Conservation (phyloP, 208 protist genomes). For the Trypanosoma congolense region DNA sequence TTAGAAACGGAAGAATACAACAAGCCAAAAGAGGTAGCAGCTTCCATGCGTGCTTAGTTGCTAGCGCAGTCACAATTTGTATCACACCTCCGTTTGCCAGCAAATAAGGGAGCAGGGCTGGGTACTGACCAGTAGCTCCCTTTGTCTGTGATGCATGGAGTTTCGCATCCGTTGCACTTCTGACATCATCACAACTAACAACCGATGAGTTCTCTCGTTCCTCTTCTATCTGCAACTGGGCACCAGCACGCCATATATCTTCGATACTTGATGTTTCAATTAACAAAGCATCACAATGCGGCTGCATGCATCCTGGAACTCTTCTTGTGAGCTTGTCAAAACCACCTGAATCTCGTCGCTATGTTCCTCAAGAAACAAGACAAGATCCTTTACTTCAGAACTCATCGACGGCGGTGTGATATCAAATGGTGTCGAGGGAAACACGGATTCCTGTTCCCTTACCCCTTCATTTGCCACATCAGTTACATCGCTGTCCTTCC, state of each 20-base stretch:
- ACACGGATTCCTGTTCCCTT: constrained; percentile 11
- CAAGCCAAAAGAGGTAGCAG: constrained; percentile 42
- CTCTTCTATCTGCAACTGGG: too few species aligned
- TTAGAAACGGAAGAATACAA: constrained; percentile 53
- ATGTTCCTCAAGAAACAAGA: constrained; percentile 37
- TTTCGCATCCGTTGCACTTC: too few species aligned
- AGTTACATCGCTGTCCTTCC: neutral
- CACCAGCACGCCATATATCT: too few species aligned
- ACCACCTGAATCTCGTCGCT: constrained; percentile 25
- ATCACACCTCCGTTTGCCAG: constrained; percentile 32
- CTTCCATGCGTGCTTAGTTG: constrained; percentile 22
- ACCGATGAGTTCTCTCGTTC: too few species aligned
- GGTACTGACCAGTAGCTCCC: constrained; percentile 33
- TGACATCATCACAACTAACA: too few species aligned
- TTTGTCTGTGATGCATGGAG: too few species aligned
- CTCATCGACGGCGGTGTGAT: constrained; percentile 21
- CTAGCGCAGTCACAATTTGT: constrained; percentile 31
- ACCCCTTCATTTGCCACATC: neutral
- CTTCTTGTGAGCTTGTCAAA: constrained; percentile 35
- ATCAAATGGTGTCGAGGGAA: constrained; percentile 11
- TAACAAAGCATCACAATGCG: constrained; percentile 26
- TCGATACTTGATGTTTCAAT: too few species aligned
- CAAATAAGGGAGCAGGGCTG: constrained; percentile 66
- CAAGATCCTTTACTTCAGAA: constrained; percentile 55
- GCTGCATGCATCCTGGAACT: constrained; percentile 17